Percentiles rank a stretch among this genome's conserved stretches.
Evolutionary conservation across 1,284 basidiomycete species (phyloP).

Genomic region (Puccinia coronata): DNA sequence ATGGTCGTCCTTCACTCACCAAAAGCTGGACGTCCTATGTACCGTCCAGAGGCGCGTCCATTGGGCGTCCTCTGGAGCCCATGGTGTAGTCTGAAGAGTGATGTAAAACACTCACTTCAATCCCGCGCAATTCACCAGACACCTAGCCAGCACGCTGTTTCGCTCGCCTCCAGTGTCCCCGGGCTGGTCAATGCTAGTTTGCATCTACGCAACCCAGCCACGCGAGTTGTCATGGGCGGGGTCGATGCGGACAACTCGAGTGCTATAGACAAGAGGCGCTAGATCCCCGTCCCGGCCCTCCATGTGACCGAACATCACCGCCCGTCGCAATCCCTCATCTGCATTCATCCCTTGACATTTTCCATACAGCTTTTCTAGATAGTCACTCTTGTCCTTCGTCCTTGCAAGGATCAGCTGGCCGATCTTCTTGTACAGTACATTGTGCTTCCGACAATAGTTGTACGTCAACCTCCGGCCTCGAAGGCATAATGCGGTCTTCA

Average conservation of each 20-base stretch:
- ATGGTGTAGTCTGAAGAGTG: background rate
- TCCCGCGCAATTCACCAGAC: constrained; percentile 84
- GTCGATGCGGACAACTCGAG: constrained; percentile 86
- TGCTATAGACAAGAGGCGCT: constrained; percentile 73
- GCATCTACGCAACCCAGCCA: constrained; percentile 65
- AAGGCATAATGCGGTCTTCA: constrained; percentile 84
- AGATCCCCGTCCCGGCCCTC: constrained; percentile 59
- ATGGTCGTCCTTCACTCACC: too few species aligned
- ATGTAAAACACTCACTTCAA: constrained; percentile 64
- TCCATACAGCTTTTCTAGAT: constrained; percentile 22
- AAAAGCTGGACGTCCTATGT: too few species aligned
- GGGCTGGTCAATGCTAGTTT: constrained; percentile 53
- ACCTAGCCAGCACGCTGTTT: constrained; percentile 77
- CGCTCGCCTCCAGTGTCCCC: constrained; percentile 34
- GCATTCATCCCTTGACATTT: constrained; percentile 23
- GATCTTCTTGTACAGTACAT: constrained; percentile 71
- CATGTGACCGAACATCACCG: background rate
- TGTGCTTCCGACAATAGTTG: constrained; percentile 68
- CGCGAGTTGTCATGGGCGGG: constrained; percentile 54
- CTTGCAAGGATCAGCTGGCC: constrained; percentile 66
- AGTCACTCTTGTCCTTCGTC: constrained; percentile 25
- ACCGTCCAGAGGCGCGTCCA: too few species aligned
- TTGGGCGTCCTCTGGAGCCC: too few species aligned
- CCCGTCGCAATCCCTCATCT: background rate
- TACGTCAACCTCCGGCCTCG: constrained; percentile 85